A percentile compares a stretch with the other conserved stretches of the same genome.
phyloP scores from a whole-genome alignment of 495 filamentous ascomycete genomes.

The Penicillium verhagenii region DNA sequence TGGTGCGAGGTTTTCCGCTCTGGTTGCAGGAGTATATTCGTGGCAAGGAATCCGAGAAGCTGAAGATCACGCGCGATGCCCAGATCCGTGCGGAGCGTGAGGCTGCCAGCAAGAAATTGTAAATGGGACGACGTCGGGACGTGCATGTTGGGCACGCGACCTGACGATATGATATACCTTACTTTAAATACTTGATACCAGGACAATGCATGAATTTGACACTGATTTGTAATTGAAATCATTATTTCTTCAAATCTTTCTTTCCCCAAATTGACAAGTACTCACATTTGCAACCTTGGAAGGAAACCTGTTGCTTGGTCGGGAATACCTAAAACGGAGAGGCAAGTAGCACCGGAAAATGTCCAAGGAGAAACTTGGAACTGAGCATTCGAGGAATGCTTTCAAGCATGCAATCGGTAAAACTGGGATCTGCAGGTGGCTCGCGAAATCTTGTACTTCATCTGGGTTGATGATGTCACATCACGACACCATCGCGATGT shows the following conservation, averaged over 20 bases:
- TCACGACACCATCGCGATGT: background rate
- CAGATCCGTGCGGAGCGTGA: slow-evolving; percentile 8
- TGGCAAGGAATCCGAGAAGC: slow-evolving; percentile 22
- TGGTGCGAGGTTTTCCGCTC: slow-evolving; percentile 37
- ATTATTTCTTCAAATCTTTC: too few relatives aligned
- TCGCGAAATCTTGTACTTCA: background rate
- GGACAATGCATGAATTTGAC: background rate
- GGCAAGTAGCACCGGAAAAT: too few relatives aligned
- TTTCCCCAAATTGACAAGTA: too few relatives aligned
- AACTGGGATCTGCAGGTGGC: background rate
- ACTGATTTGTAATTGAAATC: background rate
- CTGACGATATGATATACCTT: background rate
- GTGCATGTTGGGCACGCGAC: background rate
- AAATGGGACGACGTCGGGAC: too few relatives aligned
- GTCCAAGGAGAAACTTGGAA: too few relatives aligned
- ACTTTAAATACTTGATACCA: background rate
- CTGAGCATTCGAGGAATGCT: background rate
- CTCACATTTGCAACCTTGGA: background rate
- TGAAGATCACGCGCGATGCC: slow-evolving; percentile 14
- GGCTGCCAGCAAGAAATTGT: background rate
- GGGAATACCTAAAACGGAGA: too few relatives aligned
- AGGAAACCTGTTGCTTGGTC: background rate
- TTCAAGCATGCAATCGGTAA: background rate
- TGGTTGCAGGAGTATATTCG: slow-evolving; percentile 44
- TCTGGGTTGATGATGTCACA: background rate